These are phyloP conservation scores for Guadua angustifolia DNA, from an alignment of 176 grass and related monocot species.

Conservation along the genomic window DNA sequence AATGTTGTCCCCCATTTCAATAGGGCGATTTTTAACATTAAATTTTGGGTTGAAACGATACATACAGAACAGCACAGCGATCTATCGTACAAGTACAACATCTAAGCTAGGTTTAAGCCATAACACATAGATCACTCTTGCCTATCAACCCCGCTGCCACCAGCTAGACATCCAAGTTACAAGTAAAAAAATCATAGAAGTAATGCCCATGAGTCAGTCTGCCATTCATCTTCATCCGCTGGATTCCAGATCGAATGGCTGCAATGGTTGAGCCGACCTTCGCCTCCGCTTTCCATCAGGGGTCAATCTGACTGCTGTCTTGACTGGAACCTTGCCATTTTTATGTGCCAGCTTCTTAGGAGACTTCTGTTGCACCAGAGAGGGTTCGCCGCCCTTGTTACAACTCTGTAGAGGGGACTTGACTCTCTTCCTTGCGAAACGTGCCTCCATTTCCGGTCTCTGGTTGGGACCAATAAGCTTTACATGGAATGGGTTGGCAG, in stretches of 20 bases:
- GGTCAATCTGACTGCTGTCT: constrained; percentile 60
- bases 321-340: constrained; percentile 62
- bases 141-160: not conserved
- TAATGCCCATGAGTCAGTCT: constrained; percentile 26
- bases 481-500: constrained; percentile 71
- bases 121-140: constrained; percentile 15
- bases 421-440: constrained; percentile 65
- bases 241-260: constrained; percentile 50
- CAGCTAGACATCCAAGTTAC: constrained; percentile 7
- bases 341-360: constrained; percentile 45
- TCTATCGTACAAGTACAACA: constrained; percentile 53
- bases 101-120: constrained; percentile 43
- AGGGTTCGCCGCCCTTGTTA: not conserved
- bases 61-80: constrained; percentile 40
- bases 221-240: constrained; percentile 33
- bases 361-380: constrained; percentile 34
- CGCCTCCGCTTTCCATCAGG: constrained; percentile 84
- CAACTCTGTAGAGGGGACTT: constrained; percentile 64
- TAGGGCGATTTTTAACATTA: constrained; percentile 43
- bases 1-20: not conserved
- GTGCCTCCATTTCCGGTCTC: constrained; percentile 42
- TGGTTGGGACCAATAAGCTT: constrained; percentile 50
- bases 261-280: constrained; percentile 49
- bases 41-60: constrained; percentile 27
- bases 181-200: constrained; percentile 3